Base-by-base conservation (phyloP, 208 protist genomes). In the Wallacemonas sp. region DNA sequence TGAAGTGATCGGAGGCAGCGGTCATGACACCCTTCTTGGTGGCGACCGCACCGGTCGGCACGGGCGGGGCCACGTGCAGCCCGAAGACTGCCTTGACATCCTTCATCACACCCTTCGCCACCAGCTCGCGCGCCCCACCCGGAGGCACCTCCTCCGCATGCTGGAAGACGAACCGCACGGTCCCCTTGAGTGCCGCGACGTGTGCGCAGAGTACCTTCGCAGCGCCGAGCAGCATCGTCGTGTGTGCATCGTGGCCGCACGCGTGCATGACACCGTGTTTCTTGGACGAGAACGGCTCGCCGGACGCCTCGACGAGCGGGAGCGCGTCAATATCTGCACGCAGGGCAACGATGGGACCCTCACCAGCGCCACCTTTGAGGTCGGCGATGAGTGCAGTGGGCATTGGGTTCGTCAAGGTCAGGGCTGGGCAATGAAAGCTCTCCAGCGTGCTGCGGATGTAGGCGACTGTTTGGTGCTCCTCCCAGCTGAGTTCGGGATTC, bases 161-260 rank as follows among this genome's bases (percentile, higher is more conserved):
- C 71, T 88, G 85, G 52, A 91, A 91, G 38, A 91, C 81, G 59
- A 88, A 88, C 27, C 85, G 79, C 26, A 86, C 78, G 34, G 78
- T 82, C 63, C 81, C 81, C 41, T 76, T 67, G 68, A 91, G 81
- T 19, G 70, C 67, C 4, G 73, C 45, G 53, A 50, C 37, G 55
- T 77, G 66, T 21, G 65, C 68, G 71, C 85, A 91, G 15, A 87
- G 65, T 52, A 86, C 84, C 66, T 87, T 87, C 2, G 71, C 79
- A 1, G 81, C 85, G 26, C 85, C 76, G 10, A 87, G 77, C 50
- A 85, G 85, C 80, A 88, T 91, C 33, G 85, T 79, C 4, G 81
- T 79, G 68, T 88, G 81, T 19, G 81, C 73, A 63, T 91, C 80
- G 70, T 87, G 78, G 13, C 84, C 79, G 64, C 84, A 83, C 42